Conservation (phyloP, 768 basidiomycete genomes). For the Macrolepiota fuliginosa region DNA sequence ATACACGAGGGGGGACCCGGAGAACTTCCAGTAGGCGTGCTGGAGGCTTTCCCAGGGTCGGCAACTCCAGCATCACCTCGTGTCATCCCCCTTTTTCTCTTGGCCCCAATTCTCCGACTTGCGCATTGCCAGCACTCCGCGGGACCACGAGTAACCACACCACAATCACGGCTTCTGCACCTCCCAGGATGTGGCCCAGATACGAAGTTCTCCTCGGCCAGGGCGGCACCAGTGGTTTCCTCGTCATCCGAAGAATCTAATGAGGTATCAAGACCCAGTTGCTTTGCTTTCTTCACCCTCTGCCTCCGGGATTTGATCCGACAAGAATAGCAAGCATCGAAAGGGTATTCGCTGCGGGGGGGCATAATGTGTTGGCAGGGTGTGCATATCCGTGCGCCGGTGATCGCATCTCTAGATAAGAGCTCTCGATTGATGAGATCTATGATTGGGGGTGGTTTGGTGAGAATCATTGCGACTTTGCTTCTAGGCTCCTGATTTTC, state of each 20-base stretch:
- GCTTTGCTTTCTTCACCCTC: too few relatives aligned
- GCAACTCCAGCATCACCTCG: neutral
- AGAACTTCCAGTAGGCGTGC: neutral
- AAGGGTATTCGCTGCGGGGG: neutral
- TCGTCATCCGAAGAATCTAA: neutral
- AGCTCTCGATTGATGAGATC: constrained; percentile 5
- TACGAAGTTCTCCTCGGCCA: neutral
- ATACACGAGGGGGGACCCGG: constrained; percentile 1
- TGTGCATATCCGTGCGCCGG: constrained; percentile 5
- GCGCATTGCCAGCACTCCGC: constrained; percentile 11
- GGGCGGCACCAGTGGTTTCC: neutral
- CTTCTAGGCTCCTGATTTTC: neutral
- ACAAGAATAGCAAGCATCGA: neutral
- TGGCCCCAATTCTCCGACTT: constrained; percentile 1
- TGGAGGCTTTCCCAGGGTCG: constrained; percentile 4
- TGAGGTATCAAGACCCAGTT: too few relatives aligned
- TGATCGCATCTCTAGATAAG: neutral
- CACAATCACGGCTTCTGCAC: constrained; percentile 7
- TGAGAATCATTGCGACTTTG: neutral
- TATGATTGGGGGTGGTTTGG: neutral
- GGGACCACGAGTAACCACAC: neutral
- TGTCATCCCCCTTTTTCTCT: neutral
- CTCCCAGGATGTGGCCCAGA: neutral
- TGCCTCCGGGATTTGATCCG: neutral
- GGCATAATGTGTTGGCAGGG: constrained; percentile 8